These are phyloP conservation scores for Curvularia verruculosa DNA, from an alignment of 2,329 filamentous ascomycete genomes.

Conservation along the genomic window DNA sequence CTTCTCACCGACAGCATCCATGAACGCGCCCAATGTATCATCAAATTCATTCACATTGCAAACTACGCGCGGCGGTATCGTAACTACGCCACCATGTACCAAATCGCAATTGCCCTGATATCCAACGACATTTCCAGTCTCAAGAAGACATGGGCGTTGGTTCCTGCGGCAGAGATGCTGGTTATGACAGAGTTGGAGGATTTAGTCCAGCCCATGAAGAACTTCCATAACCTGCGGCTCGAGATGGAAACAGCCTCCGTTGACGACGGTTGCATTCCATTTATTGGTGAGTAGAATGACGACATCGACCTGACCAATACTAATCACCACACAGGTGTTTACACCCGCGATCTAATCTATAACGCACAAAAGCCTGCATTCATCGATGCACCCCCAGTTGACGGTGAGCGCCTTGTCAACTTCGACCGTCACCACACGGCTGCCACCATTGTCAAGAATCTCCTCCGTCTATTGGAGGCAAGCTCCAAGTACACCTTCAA, in stretches of 20 bases:
- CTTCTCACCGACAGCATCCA: constrained; percentile 73
- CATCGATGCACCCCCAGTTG: constrained; percentile 67
- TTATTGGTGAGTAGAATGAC: constrained; percentile 66
- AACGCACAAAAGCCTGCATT: constrained; percentile 80
- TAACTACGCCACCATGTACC: constrained; percentile 84
- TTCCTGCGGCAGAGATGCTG: constrained; percentile 68
- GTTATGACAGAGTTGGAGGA: constrained; percentile 72
- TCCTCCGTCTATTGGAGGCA: constrained; percentile 78
- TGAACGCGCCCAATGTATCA: constrained; percentile 76
- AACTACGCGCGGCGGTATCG: constrained; percentile 74
- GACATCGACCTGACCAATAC: not conserved
- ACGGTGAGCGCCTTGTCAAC: constrained; percentile 72
- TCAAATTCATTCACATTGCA: constrained; percentile 83
- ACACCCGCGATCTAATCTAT: constrained; percentile 83
- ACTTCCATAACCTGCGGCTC: constrained; percentile 75
- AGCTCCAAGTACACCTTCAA: constrained; percentile 76
- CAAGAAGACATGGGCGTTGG: constrained; percentile 71
- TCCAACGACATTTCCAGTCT: constrained; percentile 74
- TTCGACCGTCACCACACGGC: constrained; percentile 81
- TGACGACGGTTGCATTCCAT: constrained; percentile 78
- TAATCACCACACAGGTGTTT: constrained; percentile 58
- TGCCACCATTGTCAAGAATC: constrained; percentile 77
- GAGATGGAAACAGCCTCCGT: constrained; percentile 76
- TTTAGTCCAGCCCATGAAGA: constrained; percentile 76
- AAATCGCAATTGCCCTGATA: constrained; percentile 77